These are phyloP conservation scores for Hordeum vulgare DNA, from an alignment of 176 grass and related monocot genomes.

Conservation along the genomic window MorexV3_pseudomolecules_assembly NC_058518.1:504488209-504488708, in stretches of 20 bases:
- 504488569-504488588: too few relatives aligned
- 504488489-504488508: too few relatives aligned
- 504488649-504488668: too few relatives aligned
- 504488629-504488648: too few relatives aligned
- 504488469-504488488: too few relatives aligned
- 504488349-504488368: background rate
- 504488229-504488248: background rate
- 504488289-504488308: background rate
- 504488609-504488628: too few relatives aligned
- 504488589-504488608: too few relatives aligned
- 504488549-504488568: too few relatives aligned
- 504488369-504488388: background rate
- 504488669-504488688: too few relatives aligned
- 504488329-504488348: background rate
- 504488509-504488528: too few relatives aligned
- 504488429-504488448: background rate
- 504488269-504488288: background rate
- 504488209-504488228: background rate
- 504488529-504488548: too few relatives aligned
- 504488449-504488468: background rate
- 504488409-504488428: background rate
- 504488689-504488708: too few relatives aligned
- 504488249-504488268: background rate
- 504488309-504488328: background rate
- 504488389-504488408: background rate